Evolutionary conservation across 495 filamentous ascomycete genomes (phyloP), one percentile per base, ranked within the genome.

Genomic region (Penicillium mononematosum): DNA sequence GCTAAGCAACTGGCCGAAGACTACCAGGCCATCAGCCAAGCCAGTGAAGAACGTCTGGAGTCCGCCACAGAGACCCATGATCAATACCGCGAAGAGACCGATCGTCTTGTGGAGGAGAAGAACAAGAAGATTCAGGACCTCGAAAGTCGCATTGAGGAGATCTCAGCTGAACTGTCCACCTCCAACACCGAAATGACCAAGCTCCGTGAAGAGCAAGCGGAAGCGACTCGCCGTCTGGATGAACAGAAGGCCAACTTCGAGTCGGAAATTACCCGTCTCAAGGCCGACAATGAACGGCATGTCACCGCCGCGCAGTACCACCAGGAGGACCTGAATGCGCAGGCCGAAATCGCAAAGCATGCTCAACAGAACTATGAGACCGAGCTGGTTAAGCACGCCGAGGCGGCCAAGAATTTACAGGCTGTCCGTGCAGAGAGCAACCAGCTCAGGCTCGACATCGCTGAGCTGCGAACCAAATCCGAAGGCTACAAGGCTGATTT

Each of bases 341-440:
- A 99, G 72, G 92, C 92, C 22, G 86, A 91, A 24, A 99, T 99
- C 67, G 89, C 95, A 4, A 83, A 90, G 52, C 89, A 89, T 66
- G 92, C 94, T 7, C 95, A 98, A 68, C 87, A 95, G 60, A 91
- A 93, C 58, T 99, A 99, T 63, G 95, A 99, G 68, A 84, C 81
- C 50, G 95, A 98, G 63, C 80, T 98, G 1, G 83, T 96, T 63
- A 96, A 92, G 70, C 95, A 99, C 67, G 92, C 91, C 3, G 91
- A 96, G 57, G 93, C 95, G 16, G 90, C 92, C 1, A 90, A 91
- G 72, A 79, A 83, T 19, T 72, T 98, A 24, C 90, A 95, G 56
- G 80, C 78, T 41, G 75, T 95, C 47, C 88, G 95, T 39, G 77
- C 73, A 9, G 91, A 98, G 60, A 80, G 88, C 69, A 91, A 95